Conservation (phyloP, 768 basidiomycete species). For the Coprinellus micaceus region DNA sequence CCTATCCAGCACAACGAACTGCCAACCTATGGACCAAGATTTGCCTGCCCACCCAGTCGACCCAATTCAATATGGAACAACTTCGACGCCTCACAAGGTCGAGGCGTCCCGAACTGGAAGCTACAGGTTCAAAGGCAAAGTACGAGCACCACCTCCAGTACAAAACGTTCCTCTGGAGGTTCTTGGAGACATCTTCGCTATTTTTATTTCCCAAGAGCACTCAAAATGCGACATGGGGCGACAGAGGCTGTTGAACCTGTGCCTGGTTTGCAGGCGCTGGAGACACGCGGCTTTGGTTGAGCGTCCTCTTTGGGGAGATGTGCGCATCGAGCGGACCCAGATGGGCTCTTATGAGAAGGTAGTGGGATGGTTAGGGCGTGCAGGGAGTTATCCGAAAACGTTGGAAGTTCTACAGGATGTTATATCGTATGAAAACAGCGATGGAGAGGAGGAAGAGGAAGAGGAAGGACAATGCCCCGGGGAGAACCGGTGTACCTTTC, state of each 20-base stretch:
- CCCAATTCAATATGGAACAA: too few relatives aligned
- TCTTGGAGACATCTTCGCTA: not conserved
- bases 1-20: too few relatives aligned
- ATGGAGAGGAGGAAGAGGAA: not conserved
- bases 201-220: not conserved
- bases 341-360: not conserved
- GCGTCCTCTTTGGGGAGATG: not conserved
- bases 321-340: not conserved
- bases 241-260: not conserved
- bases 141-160: too few relatives aligned
- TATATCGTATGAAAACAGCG: not conserved
- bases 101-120: too few relatives aligned
- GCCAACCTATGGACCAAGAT: too few relatives aligned
- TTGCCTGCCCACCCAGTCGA: too few relatives aligned
- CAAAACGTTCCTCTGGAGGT: not conserved
- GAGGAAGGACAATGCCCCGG: not conserved
- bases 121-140: too few relatives aligned
- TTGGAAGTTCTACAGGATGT: not conserved
- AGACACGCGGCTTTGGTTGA: not conserved
- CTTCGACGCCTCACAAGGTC: too few relatives aligned
- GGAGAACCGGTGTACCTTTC: too few relatives aligned
- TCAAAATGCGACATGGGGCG: not conserved
- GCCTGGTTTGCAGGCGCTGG: not conserved
- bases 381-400: not conserved
- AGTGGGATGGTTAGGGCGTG: not conserved